A percentile compares a stretch with the other conserved stretches of the same genome.
Conservation (phyloP, 768 basidiomycete genomes). For the Kwoniella europaea region DNA sequence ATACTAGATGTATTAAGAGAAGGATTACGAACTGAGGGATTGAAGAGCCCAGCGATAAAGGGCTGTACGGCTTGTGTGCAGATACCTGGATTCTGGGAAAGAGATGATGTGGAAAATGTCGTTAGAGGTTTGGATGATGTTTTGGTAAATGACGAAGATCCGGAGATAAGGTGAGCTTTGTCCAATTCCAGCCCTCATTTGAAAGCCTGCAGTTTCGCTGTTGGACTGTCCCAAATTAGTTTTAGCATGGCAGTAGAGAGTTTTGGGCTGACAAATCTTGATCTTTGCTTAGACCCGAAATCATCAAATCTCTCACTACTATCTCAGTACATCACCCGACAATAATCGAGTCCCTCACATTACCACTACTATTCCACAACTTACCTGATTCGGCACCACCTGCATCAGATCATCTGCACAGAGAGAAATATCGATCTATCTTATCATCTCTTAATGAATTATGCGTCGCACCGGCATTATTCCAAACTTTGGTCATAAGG, state of each 20-base stretch:
- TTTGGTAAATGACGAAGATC: constrained; percentile 65
- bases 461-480: constrained; percentile 76
- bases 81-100: constrained; percentile 67
- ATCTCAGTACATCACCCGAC: constrained; percentile 65
- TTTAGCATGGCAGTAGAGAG: not conserved
- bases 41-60: constrained; percentile 38
- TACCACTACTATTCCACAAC: constrained; percentile 76
- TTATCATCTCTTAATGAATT: constrained; percentile 73
- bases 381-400: constrained; percentile 73
- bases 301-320: constrained; percentile 50
- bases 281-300: constrained; percentile 40
- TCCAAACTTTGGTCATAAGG: constrained; percentile 79
- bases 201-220: not conserved
- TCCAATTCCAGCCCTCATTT: not conserved
- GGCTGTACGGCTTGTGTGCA: constrained; percentile 63
- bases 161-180: constrained; percentile 58
- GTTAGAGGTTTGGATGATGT: constrained; percentile 77
- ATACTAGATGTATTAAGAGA: constrained; percentile 59
- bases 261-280: no score
- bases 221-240: no score
- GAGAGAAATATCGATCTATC: constrained; percentile 70
- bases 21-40: constrained; percentile 44
- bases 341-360: constrained; percentile 72
- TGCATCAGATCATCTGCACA: constrained; percentile 64
- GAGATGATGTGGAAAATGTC: constrained; percentile 77